Percentiles rank a stretch among this genome's conserved stretches.
phyloP scores from a whole-genome alignment of 345 rosid species.

The Brassica napus region DNA sequence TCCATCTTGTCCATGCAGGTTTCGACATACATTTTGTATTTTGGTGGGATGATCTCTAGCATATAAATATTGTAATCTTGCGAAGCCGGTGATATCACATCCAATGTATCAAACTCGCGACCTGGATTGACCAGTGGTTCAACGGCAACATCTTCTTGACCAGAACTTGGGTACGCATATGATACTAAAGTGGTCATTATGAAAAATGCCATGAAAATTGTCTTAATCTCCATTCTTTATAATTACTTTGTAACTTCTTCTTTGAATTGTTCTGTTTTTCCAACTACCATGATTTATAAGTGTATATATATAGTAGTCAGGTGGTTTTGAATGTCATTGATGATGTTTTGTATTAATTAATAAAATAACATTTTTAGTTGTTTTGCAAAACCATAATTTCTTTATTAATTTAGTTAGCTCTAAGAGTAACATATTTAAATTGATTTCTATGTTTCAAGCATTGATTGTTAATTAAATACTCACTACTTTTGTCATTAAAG shows the following conservation, averaged over 20 bases:
- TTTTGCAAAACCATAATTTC: not conserved
- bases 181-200: not conserved
- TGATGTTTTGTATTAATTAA: not conserved
- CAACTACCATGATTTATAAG: not conserved
- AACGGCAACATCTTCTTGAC: not conserved
- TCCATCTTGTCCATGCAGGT: not conserved
- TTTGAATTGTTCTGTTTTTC: not conserved
- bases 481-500: not conserved
- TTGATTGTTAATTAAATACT: not conserved
- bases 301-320: not conserved
- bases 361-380: not conserved
- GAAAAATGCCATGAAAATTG: too few species aligned
- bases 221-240: not conserved
- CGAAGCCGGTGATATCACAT: not conserved
- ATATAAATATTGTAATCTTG: not conserved
- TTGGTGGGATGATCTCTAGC: not conserved
- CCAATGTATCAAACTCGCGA: not conserved
- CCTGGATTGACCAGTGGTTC: not conserved
- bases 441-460: not conserved
- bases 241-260: not conserved
- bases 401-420: not conserved
- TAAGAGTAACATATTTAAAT: not conserved
- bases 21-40: not conserved
- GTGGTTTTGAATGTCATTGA: not conserved
- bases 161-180: not conserved